Percentiles rank a stretch among this genome's conserved stretches.
Evolutionary conservation across 1,284 basidiomycete genomes (phyloP).

Genomic region (Tilletia horrida): DNA sequence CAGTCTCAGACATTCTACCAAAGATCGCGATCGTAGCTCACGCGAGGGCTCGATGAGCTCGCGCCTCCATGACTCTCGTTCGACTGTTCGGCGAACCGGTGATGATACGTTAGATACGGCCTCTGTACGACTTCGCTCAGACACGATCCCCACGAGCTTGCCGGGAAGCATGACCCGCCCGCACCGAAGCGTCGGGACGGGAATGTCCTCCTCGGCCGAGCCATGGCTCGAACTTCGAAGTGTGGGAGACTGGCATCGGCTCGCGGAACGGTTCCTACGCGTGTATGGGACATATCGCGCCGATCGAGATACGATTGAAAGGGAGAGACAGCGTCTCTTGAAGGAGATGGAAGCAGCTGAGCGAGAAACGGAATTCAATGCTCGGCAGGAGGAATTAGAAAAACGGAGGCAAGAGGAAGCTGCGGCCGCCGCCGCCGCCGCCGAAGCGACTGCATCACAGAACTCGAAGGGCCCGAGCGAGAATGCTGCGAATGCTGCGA

Average conservation of each 20-base stretch:
- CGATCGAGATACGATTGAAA: constrained; percentile 5
- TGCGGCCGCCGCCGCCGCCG: neutral
- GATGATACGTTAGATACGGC: no score
- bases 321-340: neutral
- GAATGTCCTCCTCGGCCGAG: neutral
- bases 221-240: constrained; percentile 10
- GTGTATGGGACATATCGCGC: neutral
- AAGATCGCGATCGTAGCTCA: no score
- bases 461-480: no score
- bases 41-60: no score
- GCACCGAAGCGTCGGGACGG: constrained; percentile 9
- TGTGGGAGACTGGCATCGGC: constrained; percentile 12
- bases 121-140: no score
- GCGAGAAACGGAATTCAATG: neutral
- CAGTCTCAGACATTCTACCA: no score
- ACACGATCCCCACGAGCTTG: neutral
- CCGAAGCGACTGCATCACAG: neutral
- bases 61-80: no score
- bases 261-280: constrained; percentile 11
- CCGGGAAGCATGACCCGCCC: constrained; percentile 9
- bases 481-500: constrained; percentile 15
- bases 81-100: no score
- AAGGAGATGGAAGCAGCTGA: constrained; percentile 11
- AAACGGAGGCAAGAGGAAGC: neutral
- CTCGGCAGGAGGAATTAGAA: neutral